Evolutionary conservation across 345 rosid genomes (phyloP), one percentile per base, ranked within the genome.

Genomic region (Dipteronia dyeriana): DNA sequence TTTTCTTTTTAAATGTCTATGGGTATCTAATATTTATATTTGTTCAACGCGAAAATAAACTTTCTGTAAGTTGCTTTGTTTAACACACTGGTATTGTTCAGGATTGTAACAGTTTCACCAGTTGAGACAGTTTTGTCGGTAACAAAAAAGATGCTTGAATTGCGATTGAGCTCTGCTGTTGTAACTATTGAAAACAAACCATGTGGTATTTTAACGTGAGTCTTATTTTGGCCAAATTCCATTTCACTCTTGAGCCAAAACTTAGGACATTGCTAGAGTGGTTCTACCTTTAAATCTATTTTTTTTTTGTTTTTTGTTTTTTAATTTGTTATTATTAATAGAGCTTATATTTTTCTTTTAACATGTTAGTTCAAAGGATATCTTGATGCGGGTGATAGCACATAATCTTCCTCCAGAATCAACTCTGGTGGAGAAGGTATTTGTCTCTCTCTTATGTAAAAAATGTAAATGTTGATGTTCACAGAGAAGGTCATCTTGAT

Each of bases 331-430:
- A 62, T 74, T 43, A 62, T 66, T 64, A 20, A 66, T 65, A 9
- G 66, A 65, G 31, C 70, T 75, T 20, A 14, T 71, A 63, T 41
- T 80, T 63, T 75, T 20, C 62, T 60, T 79, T 80, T 71, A 45
- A 68, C 68, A 76, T 63, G 26, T 56, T 86, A 97, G 99, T 60
- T 94, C 99, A 71, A 97, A 92, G 85, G 99, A 97, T 80, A 97
- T 97, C 74, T 82, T 97, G 91, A 94, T 94, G 99, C 90, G 99
- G 75, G 95, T 97, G 75, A 90, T 92, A 69, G 86, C 97, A 57
- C 94, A 94, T 81, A 87, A 88, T 84, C 91, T 90, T 66, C 75
- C 97, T 53, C 88, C 98, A 20, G 88, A 88, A 70, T 87, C 93
- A 56, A 92, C 94, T 78, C 71, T 82, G 70, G 90, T 94, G 67